These are phyloP conservation scores for Puccinia coronata DNA, from an alignment of 1,284 basidiomycete genomes.

Conservation along the genomic window DNA sequence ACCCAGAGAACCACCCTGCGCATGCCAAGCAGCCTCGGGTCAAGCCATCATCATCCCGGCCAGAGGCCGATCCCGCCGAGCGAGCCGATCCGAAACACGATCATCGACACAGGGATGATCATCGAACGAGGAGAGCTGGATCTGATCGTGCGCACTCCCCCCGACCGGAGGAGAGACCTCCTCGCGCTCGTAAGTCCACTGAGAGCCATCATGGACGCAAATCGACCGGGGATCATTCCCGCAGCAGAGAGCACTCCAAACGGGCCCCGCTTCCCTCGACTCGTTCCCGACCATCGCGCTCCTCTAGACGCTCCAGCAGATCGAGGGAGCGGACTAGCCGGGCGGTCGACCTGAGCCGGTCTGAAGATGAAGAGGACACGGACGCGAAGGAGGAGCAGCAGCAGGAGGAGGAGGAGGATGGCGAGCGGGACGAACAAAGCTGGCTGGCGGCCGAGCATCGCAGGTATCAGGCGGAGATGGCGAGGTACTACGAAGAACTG, in stretches of 20 bases:
- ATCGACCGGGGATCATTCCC: background rate
- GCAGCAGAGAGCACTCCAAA: background rate
- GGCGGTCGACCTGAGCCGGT: background rate
- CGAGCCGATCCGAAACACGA: background rate
- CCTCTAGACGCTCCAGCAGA: background rate
- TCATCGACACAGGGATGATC: background rate
- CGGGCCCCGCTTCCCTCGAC: background rate
- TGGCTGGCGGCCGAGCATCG: conserved; percentile 1
- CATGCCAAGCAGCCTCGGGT: background rate
- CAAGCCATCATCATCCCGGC: background rate
- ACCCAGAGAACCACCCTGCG: background rate
- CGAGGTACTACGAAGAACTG: conserved; percentile 27
- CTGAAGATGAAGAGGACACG: background rate
- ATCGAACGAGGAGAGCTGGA: background rate
- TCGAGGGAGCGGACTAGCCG: background rate
- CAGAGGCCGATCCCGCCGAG: background rate
- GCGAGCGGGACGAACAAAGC: background rate
- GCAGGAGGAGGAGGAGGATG: background rate
- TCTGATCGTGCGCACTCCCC: background rate
- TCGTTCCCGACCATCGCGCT: background rate
- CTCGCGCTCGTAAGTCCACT: background rate
- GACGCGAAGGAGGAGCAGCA: background rate
- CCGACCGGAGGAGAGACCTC: background rate
- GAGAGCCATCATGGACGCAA: background rate
- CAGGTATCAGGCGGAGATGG: conserved; percentile 30